Evolutionary conservation across 2,329 filamentous ascomycete genomes (phyloP), one percentile per base, ranked within the genome.

Genomic region (Beauveria australis): DNA sequence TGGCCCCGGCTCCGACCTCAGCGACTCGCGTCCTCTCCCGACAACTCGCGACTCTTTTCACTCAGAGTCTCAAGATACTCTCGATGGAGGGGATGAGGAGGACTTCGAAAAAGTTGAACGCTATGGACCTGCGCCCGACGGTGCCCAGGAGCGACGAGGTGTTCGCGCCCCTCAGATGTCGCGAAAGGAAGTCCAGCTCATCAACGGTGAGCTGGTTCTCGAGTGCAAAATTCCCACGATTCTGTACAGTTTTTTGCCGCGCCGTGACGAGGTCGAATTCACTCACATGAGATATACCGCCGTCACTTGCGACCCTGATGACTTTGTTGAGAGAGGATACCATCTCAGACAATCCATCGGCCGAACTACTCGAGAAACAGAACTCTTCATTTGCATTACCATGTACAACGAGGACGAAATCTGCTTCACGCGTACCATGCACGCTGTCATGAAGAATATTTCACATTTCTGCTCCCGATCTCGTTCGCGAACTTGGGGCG

Each of bases 361-460:
- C 51, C 83, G 79, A 61, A 96, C 90, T 1, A 79, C 87, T 30
- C 86, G 94, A 64, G 92, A 97, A 74, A 97, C 93, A 0, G 94
- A 99, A 74, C 78, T 99, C 8, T 94, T 97, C 72, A 96, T 99
- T 68, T 96, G 92, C 72, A 81, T 99, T 63, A 99, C 94, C 67
- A 97, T 97, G 94, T 97, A 97, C 79, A 99, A 99, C 74, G 94
- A 99, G 75, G 90, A 97, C 74, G 94, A 97, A 71, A 91, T 96
- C 68, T 86, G 92, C 70, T 99, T 99, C 68, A 97, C 94, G 7
- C 86, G 94, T 52, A 99, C 94, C 1, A 97, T 99, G 93, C 91
- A 97, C 73, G 94, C 93, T 60, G 91, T 99, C 61, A 96, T 99
- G 90, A 92, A 95, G 73, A 99, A 99, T 72, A 93, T 99, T 68